These are phyloP conservation scores for Lasiodiplodia citricola DNA, from an alignment of 2,329 filamentous ascomycete genomes.

Conservation along the genomic window DNA sequence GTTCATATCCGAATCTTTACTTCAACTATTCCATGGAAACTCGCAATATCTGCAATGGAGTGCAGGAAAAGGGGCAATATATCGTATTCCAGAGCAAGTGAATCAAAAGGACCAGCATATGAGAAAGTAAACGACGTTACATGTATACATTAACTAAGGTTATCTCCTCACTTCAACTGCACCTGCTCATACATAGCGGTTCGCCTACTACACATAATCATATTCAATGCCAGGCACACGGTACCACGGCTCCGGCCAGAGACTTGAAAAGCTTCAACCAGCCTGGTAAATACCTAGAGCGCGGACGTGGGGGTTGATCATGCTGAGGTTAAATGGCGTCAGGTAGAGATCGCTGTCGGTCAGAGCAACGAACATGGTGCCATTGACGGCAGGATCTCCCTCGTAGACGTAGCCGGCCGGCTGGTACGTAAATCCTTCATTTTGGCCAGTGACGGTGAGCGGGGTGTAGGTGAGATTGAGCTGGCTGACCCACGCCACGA, in stretches of 20 bases:
- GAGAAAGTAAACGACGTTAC: neutral
- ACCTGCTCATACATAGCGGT: neutral
- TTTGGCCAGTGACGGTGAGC: conserved; percentile 67
- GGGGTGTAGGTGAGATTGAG: conserved; percentile 62
- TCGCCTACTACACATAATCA: neutral
- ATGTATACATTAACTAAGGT: neutral
- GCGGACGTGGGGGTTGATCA: conserved; percentile 77
- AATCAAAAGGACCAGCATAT: too few relatives aligned
- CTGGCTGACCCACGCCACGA: conserved; percentile 78
- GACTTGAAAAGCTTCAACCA: conserved; percentile 59
- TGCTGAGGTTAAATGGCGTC: conserved; percentile 76
- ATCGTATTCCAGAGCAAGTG: too few relatives aligned
- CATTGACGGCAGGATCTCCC: conserved; percentile 73
- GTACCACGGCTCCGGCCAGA: neutral
- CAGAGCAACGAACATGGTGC: conserved; percentile 78
- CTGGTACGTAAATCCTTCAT: conserved; percentile 72
- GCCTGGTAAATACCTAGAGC: conserved; percentile 79
- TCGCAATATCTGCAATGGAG: too few relatives aligned
- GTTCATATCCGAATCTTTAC: too few relatives aligned
- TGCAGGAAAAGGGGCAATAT: too few relatives aligned
- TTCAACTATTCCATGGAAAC: too few relatives aligned
- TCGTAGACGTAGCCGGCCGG: conserved; percentile 71
- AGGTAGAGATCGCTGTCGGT: conserved; percentile 72
- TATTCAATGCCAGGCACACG: too few relatives aligned
- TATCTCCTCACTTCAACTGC: neutral